Evolutionary conservation across 2,329 filamentous ascomycete genomes (phyloP).

Genomic region (Calonectria fujianensis): DNA sequence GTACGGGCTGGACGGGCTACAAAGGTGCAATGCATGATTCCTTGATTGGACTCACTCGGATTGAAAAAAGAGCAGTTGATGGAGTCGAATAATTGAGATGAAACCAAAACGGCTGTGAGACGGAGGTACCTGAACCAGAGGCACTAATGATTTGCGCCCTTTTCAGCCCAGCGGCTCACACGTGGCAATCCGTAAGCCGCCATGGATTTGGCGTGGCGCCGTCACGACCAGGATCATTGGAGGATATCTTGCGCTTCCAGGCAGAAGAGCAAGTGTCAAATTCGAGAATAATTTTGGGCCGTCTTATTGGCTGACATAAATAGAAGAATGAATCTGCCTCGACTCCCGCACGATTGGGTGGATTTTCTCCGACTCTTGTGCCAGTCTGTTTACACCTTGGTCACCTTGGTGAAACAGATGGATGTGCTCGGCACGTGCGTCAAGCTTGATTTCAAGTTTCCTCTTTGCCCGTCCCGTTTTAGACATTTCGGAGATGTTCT

Average conservation of each 20-base stretch:
- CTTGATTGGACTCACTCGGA: too few species aligned
- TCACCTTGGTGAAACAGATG: neutral
- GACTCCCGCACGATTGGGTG: too few species aligned
- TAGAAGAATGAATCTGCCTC: neutral
- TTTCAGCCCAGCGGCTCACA: neutral
- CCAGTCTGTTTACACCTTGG: neutral
- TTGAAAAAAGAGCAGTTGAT: too few species aligned
- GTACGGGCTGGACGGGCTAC: too few species aligned
- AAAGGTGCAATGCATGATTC: too few species aligned
- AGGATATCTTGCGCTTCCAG: neutral
- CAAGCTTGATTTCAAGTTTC: neutral
- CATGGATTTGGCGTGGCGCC: neutral
- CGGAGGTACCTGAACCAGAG: too few species aligned
- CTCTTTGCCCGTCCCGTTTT: neutral
- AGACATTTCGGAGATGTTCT: neutral
- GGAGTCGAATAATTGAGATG: too few species aligned
- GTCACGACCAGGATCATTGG: neutral
- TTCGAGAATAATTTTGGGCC: neutral
- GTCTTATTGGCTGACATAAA: neutral
- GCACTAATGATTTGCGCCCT: too few species aligned
- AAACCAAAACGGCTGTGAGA: too few species aligned
- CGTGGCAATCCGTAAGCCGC: neutral
- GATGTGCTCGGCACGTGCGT: neutral
- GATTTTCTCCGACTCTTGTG: too few species aligned
- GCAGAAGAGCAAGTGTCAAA: neutral